phyloP scores from a whole-genome alignment of 768 basidiomycete species.

The Hypholoma sublateritium region DNA sequence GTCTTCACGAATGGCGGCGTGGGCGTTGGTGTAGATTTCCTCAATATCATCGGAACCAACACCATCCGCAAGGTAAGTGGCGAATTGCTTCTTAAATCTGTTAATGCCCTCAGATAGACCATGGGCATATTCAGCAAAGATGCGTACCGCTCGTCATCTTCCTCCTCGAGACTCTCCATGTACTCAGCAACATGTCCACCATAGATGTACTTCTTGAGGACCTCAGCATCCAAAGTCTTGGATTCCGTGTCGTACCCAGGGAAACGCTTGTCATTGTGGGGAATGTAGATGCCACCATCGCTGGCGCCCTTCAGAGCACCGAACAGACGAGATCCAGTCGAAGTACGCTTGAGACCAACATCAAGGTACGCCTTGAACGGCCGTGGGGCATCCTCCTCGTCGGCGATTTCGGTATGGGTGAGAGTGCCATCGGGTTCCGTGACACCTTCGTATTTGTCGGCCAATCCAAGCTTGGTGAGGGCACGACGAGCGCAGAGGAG shows the following conservation, averaged over 20 bases:
- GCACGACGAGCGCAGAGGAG: slow-evolving; percentile 94
- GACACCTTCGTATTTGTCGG: slow-evolving; percentile 97
- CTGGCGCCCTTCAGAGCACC: slow-evolving; percentile 98
- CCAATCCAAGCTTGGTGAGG: slow-evolving; percentile 91
- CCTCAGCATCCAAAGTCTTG: slow-evolving; percentile 93
- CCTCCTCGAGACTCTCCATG: slow-evolving; percentile 99
- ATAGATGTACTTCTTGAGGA: slow-evolving; percentile 95
- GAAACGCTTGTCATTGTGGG: slow-evolving; percentile 97
- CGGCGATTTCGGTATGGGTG: slow-evolving; percentile 78
- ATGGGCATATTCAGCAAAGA: not conserved
- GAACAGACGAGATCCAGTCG: slow-evolving; percentile 96
- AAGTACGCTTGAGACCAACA: slow-evolving; percentile 96
- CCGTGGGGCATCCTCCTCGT: slow-evolving; percentile 90
- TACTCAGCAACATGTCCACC: slow-evolving; percentile 99
- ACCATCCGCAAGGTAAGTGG: slow-evolving; percentile 93
- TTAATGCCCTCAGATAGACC: not conserved
- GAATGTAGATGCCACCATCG: slow-evolving; percentile 97
- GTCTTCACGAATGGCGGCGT: slow-evolving; percentile 95
- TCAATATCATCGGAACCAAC: slow-evolving; percentile 96
- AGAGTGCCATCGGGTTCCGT: slow-evolving; percentile 88
- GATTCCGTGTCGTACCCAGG: slow-evolving; percentile 93
- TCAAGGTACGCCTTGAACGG: slow-evolving; percentile 99
- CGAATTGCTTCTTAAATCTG: slow-evolving; percentile 97
- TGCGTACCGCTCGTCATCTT: slow-evolving; percentile 91
- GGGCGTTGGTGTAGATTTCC: slow-evolving; percentile 90